Base-by-base conservation (phyloP, 2,329 filamentous ascomycete species). In the Exophiala aquamarina region DNA sequence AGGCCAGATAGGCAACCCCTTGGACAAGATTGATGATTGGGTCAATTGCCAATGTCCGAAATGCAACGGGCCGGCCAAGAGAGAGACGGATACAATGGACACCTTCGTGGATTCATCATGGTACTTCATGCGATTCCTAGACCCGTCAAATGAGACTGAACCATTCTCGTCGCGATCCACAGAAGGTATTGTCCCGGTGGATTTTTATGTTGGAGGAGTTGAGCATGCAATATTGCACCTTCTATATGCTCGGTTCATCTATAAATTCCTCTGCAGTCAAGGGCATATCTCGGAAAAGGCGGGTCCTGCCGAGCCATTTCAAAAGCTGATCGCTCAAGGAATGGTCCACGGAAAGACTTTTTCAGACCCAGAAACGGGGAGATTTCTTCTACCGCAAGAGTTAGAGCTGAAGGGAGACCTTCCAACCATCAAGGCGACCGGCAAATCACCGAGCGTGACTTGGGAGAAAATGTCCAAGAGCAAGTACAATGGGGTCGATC, bases 391-490 rank as follows among this genome's bases (percentile, higher is more conserved):
- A 53, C 86, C 87, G 0, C 77, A 83, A 13, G 88, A 95, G 64
- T 75, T 95, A 11, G 43, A 49, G n/a, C 59, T 84, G 3, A 74
- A 72, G 3, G 71, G 77, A 0, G 68, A 72, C 0, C 69, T 70
- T 10, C 86, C 86, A 1, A 72, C 74, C 44, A 78, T 93, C n/a
- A 74, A 74, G 14, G 74, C 77, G 0, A 86, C 82, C 0, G 80
- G 82, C 3, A 68, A 77, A 38, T 60, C 62, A 0, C 81, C 86
- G 1, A 78, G 72, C 20, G 68, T 89, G 14, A 83, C 81, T 1
- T 95, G 79, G 59, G 89, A 95, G 65, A 95, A 95, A 64, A 95
- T 95, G 90, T 93, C 87, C 31, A 95, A 95, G 70, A 94, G 88
- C 60, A 95, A 95, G 67, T 77, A 93, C 70, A 95, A 95, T 62